These are phyloP conservation scores for Eimeria nieschulzi DNA, from an alignment of 169 alveolate species.

Conservation along the genomic window DNA sequence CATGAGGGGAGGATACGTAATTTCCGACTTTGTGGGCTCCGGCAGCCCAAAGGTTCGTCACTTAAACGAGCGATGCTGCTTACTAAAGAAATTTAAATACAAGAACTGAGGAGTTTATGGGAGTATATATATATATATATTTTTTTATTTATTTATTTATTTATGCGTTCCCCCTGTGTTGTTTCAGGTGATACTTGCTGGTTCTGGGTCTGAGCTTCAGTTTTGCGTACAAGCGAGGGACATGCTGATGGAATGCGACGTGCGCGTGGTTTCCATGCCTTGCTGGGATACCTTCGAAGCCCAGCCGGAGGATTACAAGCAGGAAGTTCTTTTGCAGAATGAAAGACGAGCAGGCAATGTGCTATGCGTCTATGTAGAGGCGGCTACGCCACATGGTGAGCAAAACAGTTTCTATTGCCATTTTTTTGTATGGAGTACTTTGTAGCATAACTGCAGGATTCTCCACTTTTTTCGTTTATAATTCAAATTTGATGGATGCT, in stretches of 20 bases:
- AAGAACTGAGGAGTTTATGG: not conserved
- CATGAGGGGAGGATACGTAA: conserved; percentile 83
- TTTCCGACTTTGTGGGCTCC: conserved; percentile 76
- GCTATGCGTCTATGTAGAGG: conserved; percentile 72
- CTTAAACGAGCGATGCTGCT: not conserved
- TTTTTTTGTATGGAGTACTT: not conserved
- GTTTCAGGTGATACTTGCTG: conserved; percentile 79
- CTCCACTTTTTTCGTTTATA: too few relatives aligned
- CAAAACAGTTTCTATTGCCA: not conserved
- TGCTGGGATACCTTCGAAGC: conserved; percentile 84
- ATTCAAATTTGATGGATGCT: too few relatives aligned
- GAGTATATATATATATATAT: not conserved
- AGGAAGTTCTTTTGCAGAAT: conserved; percentile 33
- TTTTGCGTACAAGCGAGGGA: conserved; percentile 81
- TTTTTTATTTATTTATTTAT: not conserved
- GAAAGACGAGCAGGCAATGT: conserved; percentile 63
- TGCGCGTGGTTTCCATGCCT: conserved; percentile 86
- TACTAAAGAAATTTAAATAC: not conserved
- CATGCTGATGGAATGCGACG: conserved; percentile 74
- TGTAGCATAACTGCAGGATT: too few relatives aligned
- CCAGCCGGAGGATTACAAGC: conserved; percentile 76
- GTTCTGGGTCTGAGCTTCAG: conserved; percentile 83
- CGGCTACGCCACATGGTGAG: conserved; percentile 55
- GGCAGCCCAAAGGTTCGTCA: conserved; percentile 55
- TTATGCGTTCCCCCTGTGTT: too few relatives aligned